Base-by-base conservation (phyloP, 176 grass and related monocot genomes). In the Paspalum vaginatum region DNA sequence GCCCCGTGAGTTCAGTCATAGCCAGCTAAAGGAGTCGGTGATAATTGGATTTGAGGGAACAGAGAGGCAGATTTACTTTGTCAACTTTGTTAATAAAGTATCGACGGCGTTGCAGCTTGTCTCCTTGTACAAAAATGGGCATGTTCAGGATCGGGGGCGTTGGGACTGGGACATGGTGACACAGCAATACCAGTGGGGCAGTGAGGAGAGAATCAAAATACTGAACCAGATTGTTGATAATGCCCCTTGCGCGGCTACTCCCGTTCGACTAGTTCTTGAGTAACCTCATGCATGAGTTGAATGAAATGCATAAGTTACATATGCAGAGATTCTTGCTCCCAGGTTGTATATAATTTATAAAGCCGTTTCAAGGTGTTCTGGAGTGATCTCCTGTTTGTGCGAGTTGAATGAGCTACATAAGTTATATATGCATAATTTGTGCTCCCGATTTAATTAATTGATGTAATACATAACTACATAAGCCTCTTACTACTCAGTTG, bases 31-130 rank as follows among this genome's bases (percentile, higher is more conserved):
- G 25, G 81, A 84, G 42, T 77, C 69, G 44, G 6, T 41, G 11
- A 67, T 68, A 15, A 14, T 7, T 58, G 72, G 61, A 47, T 84
- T 68, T 6, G 15, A 76, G 16, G 82, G 62, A 54, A 77, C 51
- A 0, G 13, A 84, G 6, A 77, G 41, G 16, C 82, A 77, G 41
- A 12, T 84, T 68, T 77, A 60, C 42, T 67, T 84, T 68, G 61
- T 68, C n/a, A 68, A 49, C 1, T 84, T 69, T 49, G 63, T 84
- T 2, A 11, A 60, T 6, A 14, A 22, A 59, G 25, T 68, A 59
- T 77, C 50, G 43, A 68, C 41, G 0, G 1, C 3, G 2, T 24
- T 84, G 51, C 25, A 43, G 38, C 51, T 43, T 18, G 52, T 75
- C 22, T 40, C 72, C 1, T 58, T 75, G 52, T 43, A 22, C 37